A percentile compares a stretch with the other conserved stretches of the same genome.
Conservation (phyloP, 2,329 filamentous ascomycete species). For the Mollisiaceae sp. region DNA sequence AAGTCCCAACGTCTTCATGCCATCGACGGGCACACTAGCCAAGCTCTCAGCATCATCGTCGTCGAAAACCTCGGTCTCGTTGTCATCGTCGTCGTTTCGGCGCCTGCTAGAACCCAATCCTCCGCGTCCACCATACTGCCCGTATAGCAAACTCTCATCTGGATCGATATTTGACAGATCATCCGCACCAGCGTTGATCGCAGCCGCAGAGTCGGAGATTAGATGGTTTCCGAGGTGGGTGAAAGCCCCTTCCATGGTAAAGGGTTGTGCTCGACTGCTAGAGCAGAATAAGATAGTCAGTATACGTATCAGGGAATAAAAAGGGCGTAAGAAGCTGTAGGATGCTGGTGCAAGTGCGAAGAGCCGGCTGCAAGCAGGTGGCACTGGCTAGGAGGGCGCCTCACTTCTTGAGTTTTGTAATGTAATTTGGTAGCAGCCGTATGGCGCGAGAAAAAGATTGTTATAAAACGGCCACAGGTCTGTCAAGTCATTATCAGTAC, state of each 20-base stretch:
- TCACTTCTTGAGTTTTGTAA: slow-evolving; percentile 29
- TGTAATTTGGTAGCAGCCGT: slow-evolving; percentile 34
- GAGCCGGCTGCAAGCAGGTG: slow-evolving; percentile 15
- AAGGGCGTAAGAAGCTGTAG: slow-evolving; percentile 6
- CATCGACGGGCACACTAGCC: slow-evolving; percentile 81
- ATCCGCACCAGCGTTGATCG: slow-evolving; percentile 85
- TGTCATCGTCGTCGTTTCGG: slow-evolving; percentile 86
- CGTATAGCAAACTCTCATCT: slow-evolving; percentile 82
- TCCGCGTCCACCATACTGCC: slow-evolving; percentile 65
- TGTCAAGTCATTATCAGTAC: slow-evolving; percentile 42
- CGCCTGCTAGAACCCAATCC: slow-evolving; percentile 57
- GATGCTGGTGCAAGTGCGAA: slow-evolving; percentile 9
- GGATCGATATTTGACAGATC: slow-evolving; percentile 71
- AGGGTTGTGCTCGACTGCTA: slow-evolving; percentile 29
- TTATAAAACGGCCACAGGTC: slow-evolving; percentile 31
- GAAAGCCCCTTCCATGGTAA: slow-evolving; percentile 81
- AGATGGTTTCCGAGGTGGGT: slow-evolving; percentile 87
- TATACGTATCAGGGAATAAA: neutral
- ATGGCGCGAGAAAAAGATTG: slow-evolving; percentile 38
- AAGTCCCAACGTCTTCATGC: slow-evolving; percentile 67
- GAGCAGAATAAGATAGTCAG: slow-evolving; percentile 21
- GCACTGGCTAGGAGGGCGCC: slow-evolving; percentile 15
- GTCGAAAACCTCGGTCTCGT: slow-evolving; percentile 81
- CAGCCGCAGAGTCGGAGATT: slow-evolving; percentile 81
- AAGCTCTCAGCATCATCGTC: slow-evolving; percentile 78